A percentile compares a stretch with the other conserved stretches of the same genome.
These are phyloP conservation scores for Phialophora tarda DNA, from an alignment of 2,329 filamentous ascomycete species.

Conservation along the genomic window DNA sequence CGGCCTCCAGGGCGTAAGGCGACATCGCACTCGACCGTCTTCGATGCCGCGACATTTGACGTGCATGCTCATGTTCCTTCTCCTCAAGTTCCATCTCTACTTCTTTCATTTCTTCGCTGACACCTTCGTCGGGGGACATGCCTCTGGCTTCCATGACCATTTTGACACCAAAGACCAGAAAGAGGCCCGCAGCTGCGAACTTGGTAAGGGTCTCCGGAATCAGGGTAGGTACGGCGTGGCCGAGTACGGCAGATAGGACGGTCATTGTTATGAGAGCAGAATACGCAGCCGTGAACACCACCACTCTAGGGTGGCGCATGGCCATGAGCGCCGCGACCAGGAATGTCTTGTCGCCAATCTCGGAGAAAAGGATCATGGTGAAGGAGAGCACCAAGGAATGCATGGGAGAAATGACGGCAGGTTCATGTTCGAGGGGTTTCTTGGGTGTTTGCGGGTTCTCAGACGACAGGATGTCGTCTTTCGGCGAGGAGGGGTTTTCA, in stretches of 20 bases:
- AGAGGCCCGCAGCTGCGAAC: slow-evolving; percentile 81
- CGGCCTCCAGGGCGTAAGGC: slow-evolving; percentile 80
- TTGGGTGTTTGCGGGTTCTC: slow-evolving; percentile 44
- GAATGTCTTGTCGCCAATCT: slow-evolving; percentile 98
- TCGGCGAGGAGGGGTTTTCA: slow-evolving; percentile 66
- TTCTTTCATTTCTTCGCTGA: slow-evolving; percentile 96
- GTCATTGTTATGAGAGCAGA: slow-evolving; percentile 93
- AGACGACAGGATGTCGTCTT: slow-evolving; percentile 67
- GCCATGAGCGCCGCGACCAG: slow-evolving; percentile 97
- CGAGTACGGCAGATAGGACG: slow-evolving; percentile 86
- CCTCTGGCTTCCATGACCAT: slow-evolving; percentile 83
- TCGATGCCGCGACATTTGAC: slow-evolving; percentile 63
- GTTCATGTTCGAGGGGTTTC: slow-evolving; percentile 41
- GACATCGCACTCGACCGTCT: slow-evolving; percentile 64
- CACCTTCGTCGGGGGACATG: slow-evolving; percentile 88
- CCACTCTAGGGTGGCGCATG: slow-evolving; percentile 92
- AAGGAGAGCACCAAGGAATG: slow-evolving; percentile 92
- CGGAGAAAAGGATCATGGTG: slow-evolving; percentile 96
- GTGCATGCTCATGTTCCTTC: slow-evolving; percentile 75
- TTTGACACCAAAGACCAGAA: slow-evolving; percentile 86
- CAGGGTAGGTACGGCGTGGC: slow-evolving; percentile 87
- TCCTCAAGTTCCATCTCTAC: slow-evolving; percentile 93
- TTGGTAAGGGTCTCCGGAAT: slow-evolving; percentile 91
- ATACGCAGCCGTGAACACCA: slow-evolving; percentile 96
- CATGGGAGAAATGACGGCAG: slow-evolving; percentile 70